Evolutionary conservation across 441 rosid genomes (phyloP).

Genomic region (Geranium incanum): DNA sequence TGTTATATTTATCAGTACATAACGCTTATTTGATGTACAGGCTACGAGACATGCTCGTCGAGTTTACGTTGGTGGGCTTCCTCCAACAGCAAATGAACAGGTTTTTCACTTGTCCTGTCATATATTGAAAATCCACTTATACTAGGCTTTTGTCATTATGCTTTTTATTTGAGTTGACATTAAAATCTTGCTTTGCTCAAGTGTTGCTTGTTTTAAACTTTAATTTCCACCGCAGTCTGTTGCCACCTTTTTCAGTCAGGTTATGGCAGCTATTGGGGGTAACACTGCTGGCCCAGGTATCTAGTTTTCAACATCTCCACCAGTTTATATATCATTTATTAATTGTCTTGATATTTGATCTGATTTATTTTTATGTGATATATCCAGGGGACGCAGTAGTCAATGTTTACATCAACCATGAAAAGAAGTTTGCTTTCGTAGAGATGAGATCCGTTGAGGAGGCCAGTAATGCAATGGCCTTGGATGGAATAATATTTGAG

Average conservation of each 20-base stretch:
- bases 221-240: constrained; percentile 21
- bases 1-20: background rate
- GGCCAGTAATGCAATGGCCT: constrained; percentile 46
- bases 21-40: constrained; percentile 15
- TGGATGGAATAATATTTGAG: constrained; percentile 46
- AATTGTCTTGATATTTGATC: background rate
- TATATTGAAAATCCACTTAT: background rate
- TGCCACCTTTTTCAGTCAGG: constrained; percentile 29
- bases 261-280: constrained; percentile 30
- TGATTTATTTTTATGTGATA: background rate
- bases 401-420: constrained; percentile 45
- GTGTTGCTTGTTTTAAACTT: background rate
- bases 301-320: background rate
- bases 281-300: constrained; percentile 31
- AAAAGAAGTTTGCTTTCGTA: constrained; percentile 47
- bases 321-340: background rate
- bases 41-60: constrained; percentile 34
- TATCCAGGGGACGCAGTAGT: constrained; percentile 40
- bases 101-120: background rate
- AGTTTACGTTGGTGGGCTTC: constrained; percentile 34
- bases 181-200: background rate
- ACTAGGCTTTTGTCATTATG: background rate
- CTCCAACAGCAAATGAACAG: constrained; percentile 36
- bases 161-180: background rate
- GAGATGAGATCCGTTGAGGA: constrained; percentile 49